Evolutionary conservation across 495 filamentous ascomycete genomes (phyloP), one percentile per base, ranked within the genome.

Genomic region (Rhypophila decipiens): DNA sequence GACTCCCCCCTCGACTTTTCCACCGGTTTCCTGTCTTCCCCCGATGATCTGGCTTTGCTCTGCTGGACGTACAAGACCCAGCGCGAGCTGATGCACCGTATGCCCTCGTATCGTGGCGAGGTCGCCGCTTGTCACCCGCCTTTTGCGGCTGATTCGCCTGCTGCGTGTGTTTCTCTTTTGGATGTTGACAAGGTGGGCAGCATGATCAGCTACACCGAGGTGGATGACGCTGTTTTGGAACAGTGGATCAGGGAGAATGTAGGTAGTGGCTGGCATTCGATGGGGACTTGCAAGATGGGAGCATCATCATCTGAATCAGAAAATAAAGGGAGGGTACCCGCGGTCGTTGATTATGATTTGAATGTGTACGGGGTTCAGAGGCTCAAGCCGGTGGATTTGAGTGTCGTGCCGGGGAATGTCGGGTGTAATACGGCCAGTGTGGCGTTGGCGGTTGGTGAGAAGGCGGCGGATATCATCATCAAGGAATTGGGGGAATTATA

Each of bases 11-110:
- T 64, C 12, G 60, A 69, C 40, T 72, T 77, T 42, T 58, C 69
- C 19, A 42, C 61, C 1, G 66, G 66, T n/a, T 75, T 72, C 51
- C 61, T 78, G 11, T 64, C 57, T 13, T 67, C 71, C 36, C 55
- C 35, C 10, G 47, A 74, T 33, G 68, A 72, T 36, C 13, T 73
- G 27, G 70, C 68, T 53, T 64, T 58, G 54, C 64, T 66, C n/a
- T 19, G 68, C 7, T 77, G 72, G 74, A 52, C 56, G n/a, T 80
- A 81, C 61, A 80, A 81, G 58, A 64, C 66, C 47, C 59, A 61
- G n/a, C 70, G 77, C 12, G 79, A 83, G 49, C 71, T 83, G 47
- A 58, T 69, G 21, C 68, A 79, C 0, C 71, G 77, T 0, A 72
- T 75, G 52, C 51, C 58, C 3, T 60, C 65, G 38, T 82, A 72